A percentile compares a stretch with the other conserved stretches of the same genome.
Conservation (phyloP, 345 rosid species). For the Excoecaria cochinchinensis region DNA sequence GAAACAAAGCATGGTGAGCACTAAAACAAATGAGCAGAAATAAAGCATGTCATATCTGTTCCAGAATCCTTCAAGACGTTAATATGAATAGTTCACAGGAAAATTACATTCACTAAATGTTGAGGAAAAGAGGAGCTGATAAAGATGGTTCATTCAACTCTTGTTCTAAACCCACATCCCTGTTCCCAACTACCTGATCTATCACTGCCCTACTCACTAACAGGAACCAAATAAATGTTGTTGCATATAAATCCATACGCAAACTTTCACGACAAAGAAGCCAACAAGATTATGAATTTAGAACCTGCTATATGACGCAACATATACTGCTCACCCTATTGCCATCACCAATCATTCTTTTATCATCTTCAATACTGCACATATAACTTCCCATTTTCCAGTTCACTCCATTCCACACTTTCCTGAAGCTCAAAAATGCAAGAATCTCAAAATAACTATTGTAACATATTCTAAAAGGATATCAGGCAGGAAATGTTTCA, state of each 20-base stretch:
- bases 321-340: slow-evolving; percentile 9
- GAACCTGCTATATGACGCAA: slow-evolving; percentile 16
- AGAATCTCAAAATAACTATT: neutral
- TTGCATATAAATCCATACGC: slow-evolving; percentile 26
- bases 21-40: slow-evolving; percentile 12
- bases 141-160: slow-evolving; percentile 31
- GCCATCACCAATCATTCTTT: slow-evolving; percentile 18
- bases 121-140: slow-evolving; percentile 14
- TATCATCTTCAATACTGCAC: slow-evolving; percentile 12
- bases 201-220: slow-evolving; percentile 28
- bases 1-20: neutral
- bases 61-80: slow-evolving; percentile 27
- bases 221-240: slow-evolving; percentile 16
- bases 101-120: slow-evolving; percentile 27
- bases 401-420: neutral
- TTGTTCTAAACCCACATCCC: slow-evolving; percentile 5
- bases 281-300: slow-evolving; percentile 27
- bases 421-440: neutral
- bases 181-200: slow-evolving; percentile 23
- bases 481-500: neutral
- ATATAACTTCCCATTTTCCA: neutral
- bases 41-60: slow-evolving; percentile 23
- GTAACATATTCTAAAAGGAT: neutral
- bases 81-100: slow-evolving; percentile 20
- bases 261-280: slow-evolving; percentile 17